Evolutionary conservation across 208 protist species (phyloP).

Genomic region (Vickermania spadyakhi): DNA sequence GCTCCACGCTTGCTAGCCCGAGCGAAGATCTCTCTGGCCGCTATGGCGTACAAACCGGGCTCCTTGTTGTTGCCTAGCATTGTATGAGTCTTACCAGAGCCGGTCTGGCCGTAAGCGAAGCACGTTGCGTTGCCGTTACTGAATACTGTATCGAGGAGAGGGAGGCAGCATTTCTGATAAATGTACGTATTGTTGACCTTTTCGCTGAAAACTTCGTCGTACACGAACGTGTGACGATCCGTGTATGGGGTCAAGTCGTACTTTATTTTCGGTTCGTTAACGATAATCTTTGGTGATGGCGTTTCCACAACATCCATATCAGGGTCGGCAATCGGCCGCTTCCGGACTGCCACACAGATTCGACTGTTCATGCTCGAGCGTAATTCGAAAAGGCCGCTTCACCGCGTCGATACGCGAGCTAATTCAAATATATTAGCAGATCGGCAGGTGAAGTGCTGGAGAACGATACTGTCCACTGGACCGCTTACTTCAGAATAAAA

Average conservation of each 20-base stretch:
- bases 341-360: constrained; percentile 89
- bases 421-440: no score
- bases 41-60: constrained; percentile 92
- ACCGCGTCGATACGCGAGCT: no score
- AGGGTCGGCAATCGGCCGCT: constrained; percentile 61
- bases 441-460: no score
- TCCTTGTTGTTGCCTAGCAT: constrained; percentile 88
- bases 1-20: constrained; percentile 42
- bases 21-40: constrained; percentile 92
- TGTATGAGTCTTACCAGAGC: constrained; percentile 91
- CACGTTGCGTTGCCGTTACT: constrained; percentile 93
- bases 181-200: constrained; percentile 84
- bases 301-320: constrained; percentile 82
- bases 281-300: constrained; percentile 51
- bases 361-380: constrained; percentile 29
- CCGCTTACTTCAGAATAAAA: no score
- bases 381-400: no score
- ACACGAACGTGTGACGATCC: constrained; percentile 94
- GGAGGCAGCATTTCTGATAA: constrained; percentile 89
- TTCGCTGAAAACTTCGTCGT: constrained; percentile 94
- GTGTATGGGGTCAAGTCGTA: constrained; percentile 96
- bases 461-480: no score
- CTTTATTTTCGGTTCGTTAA: constrained; percentile 91
- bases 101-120: constrained; percentile 98
- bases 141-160: constrained; percentile 95